A percentile compares a stretch with the other conserved stretches of the same genome.
Evolutionary conservation across 1,284 basidiomycete genomes (phyloP).

Genomic region (Tetrapyrgos nigripes): DNA sequence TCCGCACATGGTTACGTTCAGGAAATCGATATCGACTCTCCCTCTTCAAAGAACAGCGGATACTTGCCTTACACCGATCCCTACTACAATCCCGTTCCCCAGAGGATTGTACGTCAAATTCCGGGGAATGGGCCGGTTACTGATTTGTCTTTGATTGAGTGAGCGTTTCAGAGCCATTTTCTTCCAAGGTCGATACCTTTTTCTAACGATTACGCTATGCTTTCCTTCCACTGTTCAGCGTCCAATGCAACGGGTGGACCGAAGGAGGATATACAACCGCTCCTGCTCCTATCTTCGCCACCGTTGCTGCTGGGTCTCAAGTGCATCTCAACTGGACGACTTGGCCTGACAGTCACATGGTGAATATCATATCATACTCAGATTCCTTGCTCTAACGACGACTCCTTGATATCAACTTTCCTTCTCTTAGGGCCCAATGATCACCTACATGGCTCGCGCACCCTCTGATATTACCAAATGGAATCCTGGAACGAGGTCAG

Average conservation of each 20-base stretch:
- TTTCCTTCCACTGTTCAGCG: slow-evolving; percentile 25
- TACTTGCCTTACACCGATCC: slow-evolving; percentile 38
- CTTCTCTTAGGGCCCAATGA: slow-evolving; percentile 21
- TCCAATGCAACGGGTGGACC: slow-evolving; percentile 51
- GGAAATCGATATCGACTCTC: slow-evolving; percentile 29
- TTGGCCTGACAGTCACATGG: slow-evolving; percentile 52
- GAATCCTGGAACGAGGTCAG: slow-evolving; percentile 24
- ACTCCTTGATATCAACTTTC: too few species aligned
- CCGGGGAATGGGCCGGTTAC: slow-evolving; percentile 46
- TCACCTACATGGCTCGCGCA: slow-evolving; percentile 30
- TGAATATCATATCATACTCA: slow-evolving; percentile 16
- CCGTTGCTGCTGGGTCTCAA: slow-evolving; percentile 49
- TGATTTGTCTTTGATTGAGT: slow-evolving; percentile 38
- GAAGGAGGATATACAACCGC: slow-evolving; percentile 44
- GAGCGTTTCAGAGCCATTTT: too few species aligned
- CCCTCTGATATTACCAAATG: slow-evolving; percentile 28
- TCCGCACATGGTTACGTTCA: slow-evolving; percentile 37
- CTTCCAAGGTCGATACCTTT: too few species aligned
- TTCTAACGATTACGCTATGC: too few species aligned
- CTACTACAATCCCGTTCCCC: slow-evolving; percentile 42
- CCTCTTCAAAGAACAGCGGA: slow-evolving; percentile 30
- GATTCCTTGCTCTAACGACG: not conserved
- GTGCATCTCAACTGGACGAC: slow-evolving; percentile 55
- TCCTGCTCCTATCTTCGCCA: slow-evolving; percentile 51
- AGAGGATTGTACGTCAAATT: slow-evolving; percentile 53